These are phyloP conservation scores for Linnemannia hyalina DNA, from an alignment of 192 early-diverging fungal species.

Conservation along the genomic window DNA sequence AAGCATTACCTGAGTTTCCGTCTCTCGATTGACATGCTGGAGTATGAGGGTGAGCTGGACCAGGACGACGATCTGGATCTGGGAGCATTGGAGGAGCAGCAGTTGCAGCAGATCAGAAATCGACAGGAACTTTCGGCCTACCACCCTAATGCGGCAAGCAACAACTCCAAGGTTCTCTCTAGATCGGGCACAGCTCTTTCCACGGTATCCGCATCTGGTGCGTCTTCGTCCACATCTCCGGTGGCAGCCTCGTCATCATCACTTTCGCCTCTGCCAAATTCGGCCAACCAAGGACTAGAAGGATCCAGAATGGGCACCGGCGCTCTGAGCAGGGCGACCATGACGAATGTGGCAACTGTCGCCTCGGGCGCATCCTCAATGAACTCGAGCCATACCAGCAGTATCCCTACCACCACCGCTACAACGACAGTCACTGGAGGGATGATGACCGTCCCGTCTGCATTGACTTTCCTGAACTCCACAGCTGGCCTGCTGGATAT, in stretches of 20 bases:
- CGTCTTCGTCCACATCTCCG: background rate
- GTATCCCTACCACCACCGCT: background rate
- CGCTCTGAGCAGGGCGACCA: background rate
- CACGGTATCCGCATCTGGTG: background rate
- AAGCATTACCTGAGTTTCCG: constrained; percentile 48
- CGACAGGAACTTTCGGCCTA: constrained; percentile 29
- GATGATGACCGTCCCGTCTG: constrained; percentile 3
- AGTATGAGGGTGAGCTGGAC: constrained; percentile 36
- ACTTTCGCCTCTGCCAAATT: background rate
- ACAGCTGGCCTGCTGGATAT: constrained; percentile 20
- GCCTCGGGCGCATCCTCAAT: background rate
- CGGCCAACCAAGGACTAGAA: background rate
- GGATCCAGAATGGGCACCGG: background rate
- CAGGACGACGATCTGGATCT: constrained; percentile 24
- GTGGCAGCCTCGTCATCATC: background rate
- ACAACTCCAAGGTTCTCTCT: background rate
- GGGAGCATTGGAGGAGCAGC: constrained; percentile 36
- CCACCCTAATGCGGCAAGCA: background rate
- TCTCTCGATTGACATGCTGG: constrained; percentile 43
- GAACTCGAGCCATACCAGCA: background rate
- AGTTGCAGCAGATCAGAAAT: constrained; percentile 26
- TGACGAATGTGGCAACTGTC: background rate
- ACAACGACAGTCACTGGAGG: background rate
- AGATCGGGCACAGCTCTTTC: background rate
- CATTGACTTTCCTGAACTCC: constrained; percentile 28